These are phyloP conservation scores for Pinus tabuliformis DNA, from an alignment of 75 land plant genomes.

Conservation along the genomic window DNA sequence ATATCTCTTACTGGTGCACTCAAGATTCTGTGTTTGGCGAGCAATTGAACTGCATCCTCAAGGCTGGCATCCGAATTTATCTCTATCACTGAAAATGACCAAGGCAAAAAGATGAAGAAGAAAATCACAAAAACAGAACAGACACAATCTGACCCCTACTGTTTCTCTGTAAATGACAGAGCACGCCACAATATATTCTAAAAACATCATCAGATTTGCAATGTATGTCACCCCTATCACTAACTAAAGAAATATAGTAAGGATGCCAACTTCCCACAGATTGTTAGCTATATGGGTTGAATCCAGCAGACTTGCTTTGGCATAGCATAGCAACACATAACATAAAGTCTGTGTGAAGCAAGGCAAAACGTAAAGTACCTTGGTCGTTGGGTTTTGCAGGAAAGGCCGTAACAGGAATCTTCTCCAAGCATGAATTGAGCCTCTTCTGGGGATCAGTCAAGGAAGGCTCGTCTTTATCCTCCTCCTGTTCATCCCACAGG, in stretches of 20 bases:
- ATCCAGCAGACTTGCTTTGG: not conserved
- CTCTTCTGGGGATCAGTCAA: slow-evolving; percentile 56
- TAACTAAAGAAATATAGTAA: not conserved
- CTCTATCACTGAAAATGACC: slow-evolving; percentile 60
- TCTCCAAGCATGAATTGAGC: slow-evolving; percentile 85
- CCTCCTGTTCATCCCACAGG: slow-evolving; percentile 50
- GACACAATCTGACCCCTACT: not conserved
- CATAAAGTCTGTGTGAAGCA: not conserved
- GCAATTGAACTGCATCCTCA: slow-evolving; percentile 66
- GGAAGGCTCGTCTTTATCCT: slow-evolving; percentile 28
- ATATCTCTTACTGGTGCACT: slow-evolving; percentile 86
- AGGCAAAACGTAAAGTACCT: slow-evolving; percentile 25
- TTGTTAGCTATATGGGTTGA: not conserved
- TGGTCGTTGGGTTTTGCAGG: slow-evolving; percentile 50
- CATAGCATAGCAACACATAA: not conserved
- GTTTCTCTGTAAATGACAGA: too few species aligned
- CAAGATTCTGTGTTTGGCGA: slow-evolving; percentile 53
- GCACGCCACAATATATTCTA: not conserved
- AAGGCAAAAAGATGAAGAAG: not conserved
- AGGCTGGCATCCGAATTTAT: slow-evolving; percentile 63
- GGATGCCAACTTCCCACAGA: not conserved
- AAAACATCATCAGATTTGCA: not conserved
- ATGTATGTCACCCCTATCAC: not conserved
- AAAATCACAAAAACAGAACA: not conserved
- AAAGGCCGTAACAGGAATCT: slow-evolving; percentile 74